Conservation (phyloP, 148 eudicot species). For the Rhododendron griersonianum region DNA sequence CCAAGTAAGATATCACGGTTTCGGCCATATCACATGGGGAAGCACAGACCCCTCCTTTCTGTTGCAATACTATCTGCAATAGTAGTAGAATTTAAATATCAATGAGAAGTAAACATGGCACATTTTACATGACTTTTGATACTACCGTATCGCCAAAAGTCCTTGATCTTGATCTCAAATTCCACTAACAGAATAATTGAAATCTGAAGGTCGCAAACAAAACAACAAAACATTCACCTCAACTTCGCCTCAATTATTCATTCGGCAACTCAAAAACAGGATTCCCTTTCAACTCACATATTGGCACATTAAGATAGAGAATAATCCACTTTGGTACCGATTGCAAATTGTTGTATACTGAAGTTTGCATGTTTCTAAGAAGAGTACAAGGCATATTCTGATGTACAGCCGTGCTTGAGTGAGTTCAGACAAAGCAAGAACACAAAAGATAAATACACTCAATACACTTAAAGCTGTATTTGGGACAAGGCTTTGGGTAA, state of each 20-base stretch:
- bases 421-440: not conserved
- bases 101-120: not conserved
- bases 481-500: not conserved
- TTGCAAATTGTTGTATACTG: not conserved
- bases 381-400: not conserved
- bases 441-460: not conserved
- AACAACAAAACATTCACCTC: not conserved
- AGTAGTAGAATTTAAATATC: not conserved
- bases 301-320: not conserved
- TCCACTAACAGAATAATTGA: not conserved
- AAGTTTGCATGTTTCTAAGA: not conserved
- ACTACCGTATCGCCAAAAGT: not conserved
- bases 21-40: slow-evolving; percentile 71
- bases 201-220: not conserved
- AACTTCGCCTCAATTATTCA: not conserved
- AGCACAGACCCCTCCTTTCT: slow-evolving; percentile 43
- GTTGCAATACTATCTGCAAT: slow-evolving; percentile 66
- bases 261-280: not conserved
- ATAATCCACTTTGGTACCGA: not conserved
- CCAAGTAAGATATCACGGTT: slow-evolving; percentile 65
- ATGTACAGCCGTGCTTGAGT: not conserved
- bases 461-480: not conserved
- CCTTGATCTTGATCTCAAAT: not conserved
- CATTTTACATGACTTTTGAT: not conserved
- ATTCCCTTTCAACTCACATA: not conserved